Percentiles rank a stretch among this genome's conserved stretches.
These are phyloP conservation scores for Entrophospora sp. DNA, from an alignment of 192 early-diverging fungal species.

Conservation along the genomic window DNA sequence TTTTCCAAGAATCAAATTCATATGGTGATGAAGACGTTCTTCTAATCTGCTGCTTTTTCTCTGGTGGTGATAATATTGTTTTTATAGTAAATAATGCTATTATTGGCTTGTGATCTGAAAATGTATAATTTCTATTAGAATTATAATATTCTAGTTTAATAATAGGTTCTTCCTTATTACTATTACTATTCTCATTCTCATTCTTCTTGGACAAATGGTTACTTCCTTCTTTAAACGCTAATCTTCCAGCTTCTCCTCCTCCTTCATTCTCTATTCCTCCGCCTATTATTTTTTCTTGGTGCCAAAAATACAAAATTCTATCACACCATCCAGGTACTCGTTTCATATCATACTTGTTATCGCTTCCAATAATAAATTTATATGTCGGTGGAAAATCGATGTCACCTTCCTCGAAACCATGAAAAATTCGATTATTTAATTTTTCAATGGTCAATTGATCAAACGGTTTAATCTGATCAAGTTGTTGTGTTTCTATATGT, in stretches of 20 bases:
- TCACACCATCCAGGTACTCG: slow-evolving; percentile 25
- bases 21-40: not conserved
- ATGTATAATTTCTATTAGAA: slow-evolving; percentile 27
- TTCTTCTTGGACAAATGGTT: not conserved
- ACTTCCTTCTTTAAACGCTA: not conserved
- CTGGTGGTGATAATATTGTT: not conserved
- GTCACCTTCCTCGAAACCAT: slow-evolving; percentile 18
- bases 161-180: not conserved
- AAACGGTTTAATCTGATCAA: not conserved
- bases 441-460: slow-evolving; percentile 20
- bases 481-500: not conserved
- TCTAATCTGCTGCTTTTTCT: no score
- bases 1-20: not conserved
- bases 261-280: not conserved
- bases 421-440: not conserved
- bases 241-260: not conserved
- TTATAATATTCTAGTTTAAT: slow-evolving; percentile 20
- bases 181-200: not conserved
- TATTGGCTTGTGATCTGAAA: slow-evolving; percentile 37
- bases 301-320: slow-evolving; percentile 21
- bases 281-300: not conserved
- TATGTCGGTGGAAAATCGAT: slow-evolving; percentile 24
- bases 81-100: slow-evolving; percentile 27
- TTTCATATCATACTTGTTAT: not conserved
- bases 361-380: slow-evolving; percentile 16